A percentile compares a stretch with the other conserved stretches of the same genome.
These are phyloP conservation scores for Quercus agrifolia DNA, from an alignment of 306 rosid species.

Conservation along the genomic window DNA sequence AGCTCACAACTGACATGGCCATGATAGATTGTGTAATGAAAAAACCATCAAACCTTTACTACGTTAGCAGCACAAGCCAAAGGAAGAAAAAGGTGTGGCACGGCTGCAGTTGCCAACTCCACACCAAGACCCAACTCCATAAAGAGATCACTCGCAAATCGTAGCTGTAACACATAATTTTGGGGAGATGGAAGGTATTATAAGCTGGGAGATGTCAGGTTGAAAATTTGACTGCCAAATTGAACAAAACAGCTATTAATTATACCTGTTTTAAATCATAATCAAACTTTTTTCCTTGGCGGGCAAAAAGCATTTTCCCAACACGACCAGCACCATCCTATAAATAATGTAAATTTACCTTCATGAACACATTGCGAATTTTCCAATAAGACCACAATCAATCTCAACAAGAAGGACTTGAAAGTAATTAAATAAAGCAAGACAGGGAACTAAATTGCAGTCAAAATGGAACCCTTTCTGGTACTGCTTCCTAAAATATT, in stretches of 20 bases:
- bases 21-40: background rate
- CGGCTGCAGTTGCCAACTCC: constrained; percentile 84
- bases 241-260: constrained; percentile 1
- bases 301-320: constrained; percentile 95
- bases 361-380: background rate
- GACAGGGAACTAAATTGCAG: background rate
- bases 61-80: constrained; percentile 99
- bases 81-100: constrained; percentile 95
- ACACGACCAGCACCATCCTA: constrained; percentile 99
- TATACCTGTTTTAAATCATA: constrained; percentile 89
- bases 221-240: background rate
- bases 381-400: constrained; percentile 6
- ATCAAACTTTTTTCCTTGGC: constrained; percentile 97
- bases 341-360: background rate
- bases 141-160: constrained; percentile 91
- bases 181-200: constrained; percentile 15
- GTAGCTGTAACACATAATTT: constrained; percentile 50
- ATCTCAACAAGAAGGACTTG: background rate
- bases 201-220: background rate
- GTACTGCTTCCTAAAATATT: background rate
- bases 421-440: background rate
- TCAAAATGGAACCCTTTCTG: background rate
- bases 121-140: constrained; percentile 99
- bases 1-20: constrained; percentile 8
- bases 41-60: constrained; percentile 54